Percentiles rank a stretch among this genome's conserved stretches.
Conservation (phyloP, 345 rosid species). For the Fremontodendron californicum region DNA sequence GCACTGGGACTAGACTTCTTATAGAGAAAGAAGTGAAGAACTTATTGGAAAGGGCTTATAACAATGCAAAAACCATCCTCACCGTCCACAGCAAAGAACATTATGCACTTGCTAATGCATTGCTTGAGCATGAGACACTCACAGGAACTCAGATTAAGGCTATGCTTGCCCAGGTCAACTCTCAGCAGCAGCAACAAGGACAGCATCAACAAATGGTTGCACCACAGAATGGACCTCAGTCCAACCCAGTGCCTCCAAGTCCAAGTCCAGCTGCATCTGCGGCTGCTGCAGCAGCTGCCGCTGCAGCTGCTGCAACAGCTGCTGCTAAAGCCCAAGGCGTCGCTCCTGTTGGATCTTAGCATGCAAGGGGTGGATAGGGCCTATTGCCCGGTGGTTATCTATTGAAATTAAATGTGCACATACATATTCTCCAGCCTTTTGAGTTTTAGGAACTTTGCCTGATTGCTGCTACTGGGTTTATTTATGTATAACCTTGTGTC, state of each 20-base stretch:
- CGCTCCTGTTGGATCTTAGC: slow-evolving; percentile 83
- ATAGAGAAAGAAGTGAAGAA: slow-evolving; percentile 86
- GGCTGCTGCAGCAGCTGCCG: slow-evolving; percentile 59
- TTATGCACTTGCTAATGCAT: slow-evolving; percentile 75
- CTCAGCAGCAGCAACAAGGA: slow-evolving; percentile 49
- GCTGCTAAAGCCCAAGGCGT: slow-evolving; percentile 73
- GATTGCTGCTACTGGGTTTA: slow-evolving; percentile 21
- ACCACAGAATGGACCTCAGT: slow-evolving; percentile 42
- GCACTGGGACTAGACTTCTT: slow-evolving; percentile 87
- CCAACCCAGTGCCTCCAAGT: slow-evolving; percentile 66
- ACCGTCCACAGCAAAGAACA: slow-evolving; percentile 71
- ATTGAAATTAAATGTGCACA: slow-evolving; percentile 31
- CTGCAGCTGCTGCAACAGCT: slow-evolving; percentile 59
- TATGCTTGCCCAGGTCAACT: slow-evolving; percentile 56
- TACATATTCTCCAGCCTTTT: slow-evolving; percentile 4
- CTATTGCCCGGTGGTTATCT: slow-evolving; percentile 6
- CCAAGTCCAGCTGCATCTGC: slow-evolving; percentile 64
- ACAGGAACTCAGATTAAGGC: slow-evolving; percentile 73
- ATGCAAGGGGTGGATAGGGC: slow-evolving; percentile 8
- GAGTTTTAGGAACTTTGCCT: slow-evolving; percentile 20
- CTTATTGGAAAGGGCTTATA: slow-evolving; percentile 70
- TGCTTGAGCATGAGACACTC: slow-evolving; percentile 77
- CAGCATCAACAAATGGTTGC: slow-evolving; percentile 52
- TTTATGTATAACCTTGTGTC: slow-evolving; percentile 20
- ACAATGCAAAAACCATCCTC: slow-evolving; percentile 80